These are phyloP conservation scores for Gloeopeniophorella convolvens DNA, from an alignment of 768 basidiomycete species.

Conservation along the genomic window DNA sequence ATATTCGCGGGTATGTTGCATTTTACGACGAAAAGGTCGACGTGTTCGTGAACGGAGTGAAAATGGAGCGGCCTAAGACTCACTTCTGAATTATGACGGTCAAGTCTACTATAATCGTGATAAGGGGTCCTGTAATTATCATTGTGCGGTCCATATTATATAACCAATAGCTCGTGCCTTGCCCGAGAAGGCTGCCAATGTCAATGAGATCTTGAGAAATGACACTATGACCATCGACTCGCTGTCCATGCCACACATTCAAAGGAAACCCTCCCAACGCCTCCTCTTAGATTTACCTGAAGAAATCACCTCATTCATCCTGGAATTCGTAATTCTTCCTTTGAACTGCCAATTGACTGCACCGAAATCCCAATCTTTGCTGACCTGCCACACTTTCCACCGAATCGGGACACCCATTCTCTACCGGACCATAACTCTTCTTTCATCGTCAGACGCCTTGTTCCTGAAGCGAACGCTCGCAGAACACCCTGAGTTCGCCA, in stretches of 20 bases:
- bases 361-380: not conserved
- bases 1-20: conserved; percentile 45
- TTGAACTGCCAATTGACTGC: not conserved
- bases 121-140: no score
- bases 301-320: conserved; percentile 4
- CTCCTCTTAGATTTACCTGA: conserved; percentile 12
- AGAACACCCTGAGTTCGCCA: conserved; percentile 1
- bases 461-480: not conserved
- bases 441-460: not conserved
- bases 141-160: no score
- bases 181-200: no score
- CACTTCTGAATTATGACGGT: not conserved
- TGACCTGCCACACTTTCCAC: conserved; percentile 7
- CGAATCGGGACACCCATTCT: conserved; percentile 13
- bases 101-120: no score
- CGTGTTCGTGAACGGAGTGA: conserved; percentile 53
- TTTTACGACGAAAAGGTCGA: conserved; percentile 67
- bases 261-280: no score
- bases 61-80: conserved; percentile 33
- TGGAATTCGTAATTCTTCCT: conserved; percentile 1
- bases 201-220: no score
- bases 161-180: no score
- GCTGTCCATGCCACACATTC: no score
- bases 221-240: no score
- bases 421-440: conserved; percentile 5